phyloP scores from a whole-genome alignment of 345 rosid species.

The Populus ilicifolia region DNA sequence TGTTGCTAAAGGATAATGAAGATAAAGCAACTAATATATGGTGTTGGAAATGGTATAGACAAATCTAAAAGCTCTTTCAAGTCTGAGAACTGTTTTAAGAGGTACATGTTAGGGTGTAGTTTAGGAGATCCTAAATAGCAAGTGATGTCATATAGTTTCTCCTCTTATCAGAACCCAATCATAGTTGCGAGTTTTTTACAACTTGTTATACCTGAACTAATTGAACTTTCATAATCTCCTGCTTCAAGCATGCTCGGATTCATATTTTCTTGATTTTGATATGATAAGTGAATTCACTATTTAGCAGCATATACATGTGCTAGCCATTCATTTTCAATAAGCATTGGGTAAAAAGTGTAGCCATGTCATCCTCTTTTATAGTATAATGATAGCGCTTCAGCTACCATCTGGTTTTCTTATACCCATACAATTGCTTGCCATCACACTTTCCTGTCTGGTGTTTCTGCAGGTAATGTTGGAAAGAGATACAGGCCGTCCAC shows the following conservation, averaged over 20 bases:
- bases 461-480: conserved; percentile 84
- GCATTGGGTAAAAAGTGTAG: background rate
- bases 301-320: background rate
- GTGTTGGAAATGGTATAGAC: background rate
- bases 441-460: conserved; percentile 22
- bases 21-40: background rate
- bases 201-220: background rate
- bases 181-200: background rate
- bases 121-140: background rate
- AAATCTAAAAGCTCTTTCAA: background rate
- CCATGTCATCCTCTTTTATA: conserved; percentile 13
- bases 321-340: background rate
- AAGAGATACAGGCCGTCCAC: conserved; percentile 90
- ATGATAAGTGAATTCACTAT: background rate
- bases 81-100: background rate
- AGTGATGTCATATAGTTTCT: background rate
- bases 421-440: conserved; percentile 19
- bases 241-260: background rate
- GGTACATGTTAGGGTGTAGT: background rate
- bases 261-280: background rate
- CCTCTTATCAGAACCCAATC: background rate
- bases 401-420: conserved; percentile 19
- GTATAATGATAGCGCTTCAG: conserved; percentile 2
- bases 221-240: background rate
- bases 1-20: background rate